phyloP scores from a whole-genome alignment of 441 rosid species.

The Jatropha multifida region DNA sequence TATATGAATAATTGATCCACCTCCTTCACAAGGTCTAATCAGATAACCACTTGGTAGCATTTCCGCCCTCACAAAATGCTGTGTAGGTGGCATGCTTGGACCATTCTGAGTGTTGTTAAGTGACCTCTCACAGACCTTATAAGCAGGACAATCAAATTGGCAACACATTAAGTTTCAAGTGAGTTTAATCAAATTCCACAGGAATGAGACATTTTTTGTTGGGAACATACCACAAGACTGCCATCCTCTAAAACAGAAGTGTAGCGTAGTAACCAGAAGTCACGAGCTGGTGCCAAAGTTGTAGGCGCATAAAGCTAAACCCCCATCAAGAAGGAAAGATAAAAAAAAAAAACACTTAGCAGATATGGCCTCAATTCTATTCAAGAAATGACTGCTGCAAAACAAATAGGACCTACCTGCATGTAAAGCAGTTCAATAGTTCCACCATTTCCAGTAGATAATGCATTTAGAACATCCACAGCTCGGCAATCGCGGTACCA shows the following conservation, averaged over 20 bases:
- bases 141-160: slow-evolving; percentile 6
- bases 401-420: slow-evolving; percentile 51
- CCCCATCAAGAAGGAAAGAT: neutral
- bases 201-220: neutral
- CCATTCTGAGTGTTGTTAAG: slow-evolving; percentile 92
- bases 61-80: slow-evolving; percentile 96
- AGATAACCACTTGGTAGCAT: slow-evolving; percentile 93
- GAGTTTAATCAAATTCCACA: neutral
- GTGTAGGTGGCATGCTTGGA: slow-evolving; percentile 87
- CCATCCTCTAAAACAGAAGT: slow-evolving; percentile 97
- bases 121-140: slow-evolving; percentile 88
- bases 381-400: neutral
- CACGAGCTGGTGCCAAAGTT: slow-evolving; percentile 95
- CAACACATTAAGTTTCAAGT: slow-evolving; percentile 6
- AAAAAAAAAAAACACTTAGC: neutral
- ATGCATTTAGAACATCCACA: slow-evolving; percentile 85
- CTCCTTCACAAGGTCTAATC: slow-evolving; percentile 95
- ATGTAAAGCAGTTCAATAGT: slow-evolving; percentile 92
- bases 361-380: neutral
- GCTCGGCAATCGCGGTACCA: slow-evolving; percentile 99
- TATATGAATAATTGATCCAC: slow-evolving; percentile 90
- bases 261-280: slow-evolving; percentile 94
- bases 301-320: slow-evolving; percentile 92
- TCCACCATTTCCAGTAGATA: slow-evolving; percentile 95
- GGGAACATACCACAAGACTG: slow-evolving; percentile 82